Evolutionary conservation across 2,329 filamentous ascomycete genomes (phyloP), one percentile per base, ranked within the genome.

Genomic region (Hypomyces rosellus): DNA sequence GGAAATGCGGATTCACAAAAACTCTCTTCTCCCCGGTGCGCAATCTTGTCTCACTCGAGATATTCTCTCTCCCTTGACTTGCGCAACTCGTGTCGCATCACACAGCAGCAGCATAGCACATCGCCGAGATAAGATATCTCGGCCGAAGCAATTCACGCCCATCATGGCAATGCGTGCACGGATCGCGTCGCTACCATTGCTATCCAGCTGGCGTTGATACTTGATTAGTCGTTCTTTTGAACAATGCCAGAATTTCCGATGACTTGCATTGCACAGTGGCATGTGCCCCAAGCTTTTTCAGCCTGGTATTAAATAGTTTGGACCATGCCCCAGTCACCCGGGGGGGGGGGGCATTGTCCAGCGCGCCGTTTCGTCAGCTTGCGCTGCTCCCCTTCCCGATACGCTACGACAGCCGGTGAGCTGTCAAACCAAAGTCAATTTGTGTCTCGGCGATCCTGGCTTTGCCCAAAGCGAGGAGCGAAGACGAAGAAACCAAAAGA

Each of bases 341-440:
- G 36, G n/a, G n/a, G n/a, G n/a, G n/a, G n/a, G n/a, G n/a, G 16
- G 18, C 33, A 38, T 20, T 46, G 30, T 25, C 14, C 16, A 14
- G 34, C 13, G 25, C 30, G 34, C 46, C 40, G 5, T 30, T 36
- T 51, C 40, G 48, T 37, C 46, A 49, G 50, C 36, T 49, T 11
- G 4, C 39, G 46, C 50, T 49, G 18, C 46, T 46, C 41, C 50
- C 42, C 46, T 46, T 46, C 50, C 42, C 46, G 37, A 37, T 15
- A 18, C 50, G 50, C 50, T 46, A 46, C 25, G 22, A 38, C 15
- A 20, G 40, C 38, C 39, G 43, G 25, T 11, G 40, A 18, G 8
- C 40, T 51, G 45, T 36, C 40, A 40, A 37, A 45, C 46, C 41
- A 30, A 44, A 30, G 22, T 13, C 25, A 18, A 12, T 13, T 16